Evolutionary conservation across 2,329 filamentous ascomycete species (phyloP).

Genomic region (Talaromyces sp.): DNA sequence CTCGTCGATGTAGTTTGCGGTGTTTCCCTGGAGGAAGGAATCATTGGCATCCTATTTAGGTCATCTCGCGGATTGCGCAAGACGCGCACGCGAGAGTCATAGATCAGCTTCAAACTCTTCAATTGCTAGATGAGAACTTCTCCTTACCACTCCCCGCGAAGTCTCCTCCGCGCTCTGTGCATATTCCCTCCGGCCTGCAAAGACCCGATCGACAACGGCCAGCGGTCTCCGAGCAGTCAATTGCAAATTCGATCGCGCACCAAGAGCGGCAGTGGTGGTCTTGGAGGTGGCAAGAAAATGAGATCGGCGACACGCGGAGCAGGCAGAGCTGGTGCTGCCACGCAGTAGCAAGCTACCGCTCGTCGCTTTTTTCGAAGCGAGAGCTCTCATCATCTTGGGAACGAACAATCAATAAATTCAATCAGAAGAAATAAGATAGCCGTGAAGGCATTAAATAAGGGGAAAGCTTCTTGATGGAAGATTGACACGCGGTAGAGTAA

Average conservation of each 20-base stretch:
- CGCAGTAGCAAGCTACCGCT: constrained; percentile 35
- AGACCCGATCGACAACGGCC: constrained; percentile 37
- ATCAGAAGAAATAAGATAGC: background rate
- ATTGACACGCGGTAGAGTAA: background rate
- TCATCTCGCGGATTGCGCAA: constrained; percentile 19
- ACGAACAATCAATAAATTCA: background rate
- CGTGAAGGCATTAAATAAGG: background rate
- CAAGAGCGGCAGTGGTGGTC: constrained; percentile 24
- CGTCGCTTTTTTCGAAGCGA: constrained; percentile 38
- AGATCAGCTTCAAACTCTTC: constrained; percentile 20
- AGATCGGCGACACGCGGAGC: constrained; percentile 32
- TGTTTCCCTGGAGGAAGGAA: constrained; percentile 93
- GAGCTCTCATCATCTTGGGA: constrained; percentile 36
- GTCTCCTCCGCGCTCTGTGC: constrained; percentile 58
- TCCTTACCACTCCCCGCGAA: constrained; percentile 59
- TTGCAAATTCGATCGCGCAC: constrained; percentile 33
- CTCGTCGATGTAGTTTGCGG: constrained; percentile 98
- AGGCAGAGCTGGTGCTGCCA: constrained; percentile 31
- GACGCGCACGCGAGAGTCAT: constrained; percentile 25
- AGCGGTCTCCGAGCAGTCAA: constrained; percentile 31
- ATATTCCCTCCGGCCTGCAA: constrained; percentile 52
- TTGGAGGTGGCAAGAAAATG: constrained; percentile 34
- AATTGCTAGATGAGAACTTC: background rate
- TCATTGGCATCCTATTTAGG: constrained; percentile 72
- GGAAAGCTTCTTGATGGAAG: background rate